Percentiles rank a stretch among this genome's conserved stretches.
phyloP scores from a whole-genome alignment of 2,329 filamentous ascomycete species.

The Aspergillus clavatus region DNA sequence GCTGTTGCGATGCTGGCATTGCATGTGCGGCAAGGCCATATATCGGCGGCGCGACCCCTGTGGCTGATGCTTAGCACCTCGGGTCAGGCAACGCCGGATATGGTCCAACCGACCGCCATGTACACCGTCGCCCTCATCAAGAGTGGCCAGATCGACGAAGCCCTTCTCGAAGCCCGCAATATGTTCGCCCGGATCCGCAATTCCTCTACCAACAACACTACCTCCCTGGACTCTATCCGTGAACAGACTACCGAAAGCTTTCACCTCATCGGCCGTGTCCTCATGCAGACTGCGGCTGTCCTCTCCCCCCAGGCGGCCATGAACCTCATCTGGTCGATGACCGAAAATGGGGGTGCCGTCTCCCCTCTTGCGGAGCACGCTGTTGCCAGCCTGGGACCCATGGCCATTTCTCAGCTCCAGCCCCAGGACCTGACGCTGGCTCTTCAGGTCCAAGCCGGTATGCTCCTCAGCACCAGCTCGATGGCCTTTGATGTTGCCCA shows the following conservation, averaged over 20 bases:
- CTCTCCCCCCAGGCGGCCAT: conserved; percentile 53
- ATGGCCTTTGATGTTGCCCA: conserved; percentile 52
- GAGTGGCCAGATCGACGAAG: conserved; percentile 78
- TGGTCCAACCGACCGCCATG: conserved; percentile 87
- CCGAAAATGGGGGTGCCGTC: conserved; percentile 60
- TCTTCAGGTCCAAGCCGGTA: conserved; percentile 55
- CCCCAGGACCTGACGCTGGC: conserved; percentile 52
- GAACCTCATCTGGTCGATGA: conserved; percentile 59
- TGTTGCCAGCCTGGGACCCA: conserved; percentile 56
- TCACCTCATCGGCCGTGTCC: conserved; percentile 60
- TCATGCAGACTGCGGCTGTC: conserved; percentile 49
- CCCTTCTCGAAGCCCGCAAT: conserved; percentile 68
- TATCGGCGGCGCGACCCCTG: conserved; percentile 70
- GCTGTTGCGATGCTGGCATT: conserved; percentile 81
- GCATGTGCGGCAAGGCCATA: conserved; percentile 75
- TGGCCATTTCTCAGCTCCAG: conserved; percentile 54
- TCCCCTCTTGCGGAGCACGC: conserved; percentile 57
- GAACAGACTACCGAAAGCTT: conserved; percentile 86
- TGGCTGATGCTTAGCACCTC: conserved; percentile 67
- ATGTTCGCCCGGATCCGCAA: conserved; percentile 83
- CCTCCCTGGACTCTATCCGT: conserved; percentile 51
- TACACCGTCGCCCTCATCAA: conserved; percentile 83
- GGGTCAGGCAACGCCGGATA: conserved; percentile 55
- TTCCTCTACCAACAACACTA: conserved; percentile 48
- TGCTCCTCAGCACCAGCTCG: conserved; percentile 37